phyloP scores from a whole-genome alignment of 2,329 filamentous ascomycete genomes.

The Penicillium sp. region DNA sequence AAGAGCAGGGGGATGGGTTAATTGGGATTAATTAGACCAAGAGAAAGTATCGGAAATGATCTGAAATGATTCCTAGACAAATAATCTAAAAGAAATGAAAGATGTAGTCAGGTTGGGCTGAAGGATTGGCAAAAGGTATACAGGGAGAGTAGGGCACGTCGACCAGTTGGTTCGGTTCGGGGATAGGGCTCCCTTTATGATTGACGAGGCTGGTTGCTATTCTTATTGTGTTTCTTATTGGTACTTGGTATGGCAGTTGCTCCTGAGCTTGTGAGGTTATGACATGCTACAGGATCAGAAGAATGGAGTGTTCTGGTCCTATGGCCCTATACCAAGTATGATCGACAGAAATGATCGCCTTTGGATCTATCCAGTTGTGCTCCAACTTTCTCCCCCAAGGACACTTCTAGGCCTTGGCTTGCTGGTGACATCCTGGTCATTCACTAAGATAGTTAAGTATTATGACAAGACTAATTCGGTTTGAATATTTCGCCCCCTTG shows the following conservation, averaged over 20 bases:
- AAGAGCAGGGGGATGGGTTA: not conserved
- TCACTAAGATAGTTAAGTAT: no score
- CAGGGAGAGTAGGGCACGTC: not conserved
- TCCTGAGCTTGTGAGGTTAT: not conserved
- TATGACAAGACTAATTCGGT: not conserved
- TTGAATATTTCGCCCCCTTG: not conserved
- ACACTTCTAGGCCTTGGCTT: not conserved
- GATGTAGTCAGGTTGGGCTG: not conserved
- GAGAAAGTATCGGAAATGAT: not conserved
- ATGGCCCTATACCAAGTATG: not conserved
- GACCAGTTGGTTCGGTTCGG: not conserved
- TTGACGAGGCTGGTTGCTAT: not conserved
- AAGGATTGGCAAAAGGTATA: not conserved
- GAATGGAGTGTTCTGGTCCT: not conserved
- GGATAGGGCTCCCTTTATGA: not conserved
- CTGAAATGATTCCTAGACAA: not conserved
- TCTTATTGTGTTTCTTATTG: not conserved
- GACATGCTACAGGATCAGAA: not conserved
- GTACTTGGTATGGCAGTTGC: not conserved
- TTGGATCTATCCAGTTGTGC: not conserved
- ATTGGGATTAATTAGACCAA: not conserved
- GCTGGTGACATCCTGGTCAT: not conserved
- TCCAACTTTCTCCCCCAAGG: no score
- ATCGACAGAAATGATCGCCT: not conserved
- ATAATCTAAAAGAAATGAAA: not conserved